Evolutionary conservation across 2,329 filamentous ascomycete species (phyloP).

Genomic region (Colletotrichum neosansevieriae): DNA sequence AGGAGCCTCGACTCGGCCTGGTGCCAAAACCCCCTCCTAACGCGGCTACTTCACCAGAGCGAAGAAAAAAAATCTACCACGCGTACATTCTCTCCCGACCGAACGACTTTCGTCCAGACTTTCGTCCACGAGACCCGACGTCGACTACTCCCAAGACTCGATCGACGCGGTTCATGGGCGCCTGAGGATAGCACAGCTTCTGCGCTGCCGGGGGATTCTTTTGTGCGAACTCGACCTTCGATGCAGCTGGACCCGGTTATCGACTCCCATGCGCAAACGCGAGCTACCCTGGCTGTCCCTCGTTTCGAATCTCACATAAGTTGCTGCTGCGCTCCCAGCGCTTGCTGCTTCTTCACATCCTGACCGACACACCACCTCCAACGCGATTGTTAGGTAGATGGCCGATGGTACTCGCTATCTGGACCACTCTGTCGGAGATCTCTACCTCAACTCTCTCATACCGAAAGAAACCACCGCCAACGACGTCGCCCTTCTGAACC

Average conservation of each 20-base stretch:
- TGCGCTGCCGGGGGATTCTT: constrained; percentile 29
- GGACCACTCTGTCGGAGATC: constrained; percentile 69
- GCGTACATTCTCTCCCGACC: neutral
- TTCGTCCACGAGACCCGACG: constrained; percentile 18
- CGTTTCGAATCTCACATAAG: constrained; percentile 49
- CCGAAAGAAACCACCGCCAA: constrained; percentile 60
- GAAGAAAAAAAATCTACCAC: constrained; percentile 17
- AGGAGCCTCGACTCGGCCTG: constrained; percentile 13
- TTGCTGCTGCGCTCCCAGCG: constrained; percentile 42
- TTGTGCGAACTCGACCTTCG: constrained; percentile 33
- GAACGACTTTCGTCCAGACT: neutral
- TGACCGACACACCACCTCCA: constrained; percentile 36
- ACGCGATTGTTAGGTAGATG: constrained; percentile 65
- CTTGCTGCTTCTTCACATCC: constrained; percentile 28
- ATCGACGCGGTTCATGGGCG: constrained; percentile 36
- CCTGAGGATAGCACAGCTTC: constrained; percentile 28
- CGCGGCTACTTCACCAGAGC: constrained; percentile 22
- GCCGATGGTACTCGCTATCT: constrained; percentile 76
- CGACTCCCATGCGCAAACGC: constrained; percentile 55
- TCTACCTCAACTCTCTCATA: constrained; percentile 60
- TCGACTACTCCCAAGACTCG: neutral
- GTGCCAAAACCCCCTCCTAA: constrained; percentile 24
- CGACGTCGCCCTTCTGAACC: constrained; percentile 52
- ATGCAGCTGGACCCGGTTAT: constrained; percentile 40
- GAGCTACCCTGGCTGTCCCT: constrained; percentile 49